A percentile compares a stretch with the other conserved stretches of the same genome.
Evolutionary conservation across 371 early-diverging fungal genomes (phyloP).

Genomic region (Lichtheimia ornata): DNA sequence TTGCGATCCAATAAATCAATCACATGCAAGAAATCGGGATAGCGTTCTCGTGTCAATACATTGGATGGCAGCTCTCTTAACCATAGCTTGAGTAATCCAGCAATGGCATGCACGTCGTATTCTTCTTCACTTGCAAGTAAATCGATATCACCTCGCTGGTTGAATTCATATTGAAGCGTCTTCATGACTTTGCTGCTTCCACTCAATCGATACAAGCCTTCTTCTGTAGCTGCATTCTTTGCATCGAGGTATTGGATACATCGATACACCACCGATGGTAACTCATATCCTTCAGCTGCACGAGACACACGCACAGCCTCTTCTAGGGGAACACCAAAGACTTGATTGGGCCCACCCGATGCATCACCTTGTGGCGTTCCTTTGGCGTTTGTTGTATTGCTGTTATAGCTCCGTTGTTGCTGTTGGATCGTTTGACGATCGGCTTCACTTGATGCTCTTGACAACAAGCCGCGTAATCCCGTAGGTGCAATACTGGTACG

Average conservation of each 20-base stretch:
- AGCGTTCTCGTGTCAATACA: slow-evolving; percentile 71
- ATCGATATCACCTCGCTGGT: slow-evolving; percentile 71
- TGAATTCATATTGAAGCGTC: slow-evolving; percentile 77
- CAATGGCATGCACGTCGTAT: slow-evolving; percentile 82
- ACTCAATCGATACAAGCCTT: slow-evolving; percentile 93
- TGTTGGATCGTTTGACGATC: not conserved
- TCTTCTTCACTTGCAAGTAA: slow-evolving; percentile 53
- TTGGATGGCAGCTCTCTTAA: slow-evolving; percentile 79
- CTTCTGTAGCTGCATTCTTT: slow-evolving; percentile 78
- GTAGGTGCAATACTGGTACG: slow-evolving; percentile 1
- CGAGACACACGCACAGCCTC: slow-evolving; percentile 62
- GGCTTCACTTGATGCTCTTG: slow-evolving; percentile 16
- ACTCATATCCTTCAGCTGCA: slow-evolving; percentile 72
- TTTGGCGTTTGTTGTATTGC: not conserved
- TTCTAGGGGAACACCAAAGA: slow-evolving; percentile 78
- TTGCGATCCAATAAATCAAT: slow-evolving; percentile 65
- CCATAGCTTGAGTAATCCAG: slow-evolving; percentile 84
- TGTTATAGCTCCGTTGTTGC: not conserved
- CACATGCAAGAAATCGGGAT: slow-evolving; percentile 68
- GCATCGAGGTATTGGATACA: slow-evolving; percentile 94
- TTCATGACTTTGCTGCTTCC: slow-evolving; percentile 78
- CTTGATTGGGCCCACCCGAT: slow-evolving; percentile 35
- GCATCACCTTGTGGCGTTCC: not conserved
- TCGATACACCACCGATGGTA: slow-evolving; percentile 92
- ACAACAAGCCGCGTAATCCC: slow-evolving; percentile 25